Evolutionary conservation across 257 asterid genomes (phyloP).

Genomic region (Nicotiana tabacum): DNA sequence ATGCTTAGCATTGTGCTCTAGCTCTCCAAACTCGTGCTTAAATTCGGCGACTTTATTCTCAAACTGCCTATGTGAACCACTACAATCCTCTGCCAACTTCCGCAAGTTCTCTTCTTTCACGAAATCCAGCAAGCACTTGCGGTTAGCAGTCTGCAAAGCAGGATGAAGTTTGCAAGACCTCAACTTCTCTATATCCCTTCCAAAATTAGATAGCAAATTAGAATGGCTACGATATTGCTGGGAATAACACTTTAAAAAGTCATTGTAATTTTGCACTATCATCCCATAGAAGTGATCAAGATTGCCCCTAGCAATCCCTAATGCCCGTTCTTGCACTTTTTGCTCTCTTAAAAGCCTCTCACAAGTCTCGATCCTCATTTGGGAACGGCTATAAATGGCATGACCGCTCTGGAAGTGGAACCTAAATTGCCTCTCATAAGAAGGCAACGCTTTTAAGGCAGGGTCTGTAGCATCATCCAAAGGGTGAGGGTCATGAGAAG

Average conservation of each 20-base stretch:
- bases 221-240: constrained; percentile 79
- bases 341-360: constrained; percentile 71
- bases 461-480: constrained; percentile 90
- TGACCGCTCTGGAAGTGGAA: constrained; percentile 81
- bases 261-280: constrained; percentile 68
- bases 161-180: constrained; percentile 72
- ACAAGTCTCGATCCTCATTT: constrained; percentile 46
- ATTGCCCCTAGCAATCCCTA: constrained; percentile 86
- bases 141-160: constrained; percentile 49
- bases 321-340: constrained; percentile 90
- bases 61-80: constrained; percentile 81
- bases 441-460: constrained; percentile 80
- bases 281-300: constrained; percentile 76
- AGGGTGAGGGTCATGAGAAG: constrained; percentile 58
- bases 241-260: constrained; percentile 62
- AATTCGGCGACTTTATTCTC: constrained; percentile 86
- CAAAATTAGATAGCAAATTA: constrained; percentile 59
- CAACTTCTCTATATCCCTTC: constrained; percentile 78
- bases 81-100: constrained; percentile 79
- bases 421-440: constrained; percentile 86
- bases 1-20: constrained; percentile 65
- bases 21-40: constrained; percentile 81
- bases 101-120: constrained; percentile 81
- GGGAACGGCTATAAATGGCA: constrained; percentile 61
- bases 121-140: constrained; percentile 79